Base-by-base conservation (phyloP, 176 grass and related monocot genomes). In the Saccharum officinarum region DNA sequence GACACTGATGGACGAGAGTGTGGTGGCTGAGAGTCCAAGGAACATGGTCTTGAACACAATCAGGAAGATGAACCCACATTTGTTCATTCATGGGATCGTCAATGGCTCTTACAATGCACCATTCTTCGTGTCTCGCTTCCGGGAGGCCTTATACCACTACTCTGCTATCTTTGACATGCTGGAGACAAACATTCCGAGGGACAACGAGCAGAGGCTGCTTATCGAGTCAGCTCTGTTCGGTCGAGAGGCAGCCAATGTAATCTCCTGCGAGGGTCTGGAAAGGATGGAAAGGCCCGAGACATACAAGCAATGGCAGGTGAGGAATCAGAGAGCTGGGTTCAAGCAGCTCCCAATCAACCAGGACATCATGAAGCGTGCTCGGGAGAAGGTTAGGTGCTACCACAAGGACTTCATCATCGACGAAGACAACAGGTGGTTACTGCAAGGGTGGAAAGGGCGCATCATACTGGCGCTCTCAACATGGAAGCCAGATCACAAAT, bases 391-490 rank as follows among this genome's bases (percentile, higher is more conserved):
- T 37, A 86, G 64, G 69, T 82, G 84, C 85, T 99, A 99, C 77
- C 91, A 99, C 85, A 92, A 92, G 71, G 80, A 99, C 84, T 99
- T 94, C 77, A 45, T 96, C 25, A 88, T 94, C 37, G 93, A 99
- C 6, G 91, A 96, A 46, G 93, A 92, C 69, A 88, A 90, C 79
- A 73, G 50, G 67, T 99, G 97, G 97, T 77, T 96, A 73, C 80
- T 99, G 84, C 93, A 87, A 87, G 97, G 97, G 26, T 99, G 97
- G 97, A 99, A 99, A 73, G 97, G 97, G 22, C 93, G 97, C 34
- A 88, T 99, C 61, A 28, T 96, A 36, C 85, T 86, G 17, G 93
- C 97, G 1, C 81, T 96, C 3, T 96, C 97, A 2, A 89, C 97
- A 31, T 99, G 97, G 97, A 94, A 90, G 84, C 70, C 97, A 1